Evolutionary conservation across 169 alveolate species (phyloP), one percentile per base, ranked within the genome.

Genomic region (Cryptosporidium xiaoi): DNA sequence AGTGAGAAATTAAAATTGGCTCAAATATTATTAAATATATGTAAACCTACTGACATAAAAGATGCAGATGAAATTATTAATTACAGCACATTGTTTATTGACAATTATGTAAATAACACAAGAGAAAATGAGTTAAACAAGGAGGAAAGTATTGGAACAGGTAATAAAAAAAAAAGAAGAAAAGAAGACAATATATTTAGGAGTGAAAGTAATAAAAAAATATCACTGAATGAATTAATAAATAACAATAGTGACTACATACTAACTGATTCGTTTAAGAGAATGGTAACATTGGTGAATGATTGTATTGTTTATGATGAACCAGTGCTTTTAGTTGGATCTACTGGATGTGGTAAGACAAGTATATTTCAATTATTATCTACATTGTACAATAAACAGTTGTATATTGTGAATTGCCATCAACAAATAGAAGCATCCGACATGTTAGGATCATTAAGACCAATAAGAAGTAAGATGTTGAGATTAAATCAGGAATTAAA

Each of bases 291-390:
- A 31, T 91, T 98, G 48, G 93, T 97, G 18, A 94, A 95, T 82
- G 95, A 97, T 82, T 98, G 99, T 64, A 84, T 97, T 46, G 92
- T 90, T 27, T 92, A 95, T 90, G 91, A 96, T 8, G 99, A 99
- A 90, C 99, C 99, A 7, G 97, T 97, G 31, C 94, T 99, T 56
- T 93, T 99, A 33, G 98, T 99, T n/a, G 99, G 99, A 3, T 99
- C 98, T 82, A 98, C 99, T 2, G 99, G 99, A 10, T 94, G 99
- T 51, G 99, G 99, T n/a, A 98, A 98, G 83, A 98, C 99, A 3
- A 96, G 99, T 53, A 93, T 97, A 3, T 95, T 97, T 27, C 98
- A 97, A 92, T 91, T 93, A 64, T 65, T 97, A 58, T 94, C 99
- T 48, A 90, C 94, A 71, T 82, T 95, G 36, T 66, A 69, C 7